phyloP scores from a whole-genome alignment of 768 basidiomycete genomes.

The Rickenella mellea region DNA sequence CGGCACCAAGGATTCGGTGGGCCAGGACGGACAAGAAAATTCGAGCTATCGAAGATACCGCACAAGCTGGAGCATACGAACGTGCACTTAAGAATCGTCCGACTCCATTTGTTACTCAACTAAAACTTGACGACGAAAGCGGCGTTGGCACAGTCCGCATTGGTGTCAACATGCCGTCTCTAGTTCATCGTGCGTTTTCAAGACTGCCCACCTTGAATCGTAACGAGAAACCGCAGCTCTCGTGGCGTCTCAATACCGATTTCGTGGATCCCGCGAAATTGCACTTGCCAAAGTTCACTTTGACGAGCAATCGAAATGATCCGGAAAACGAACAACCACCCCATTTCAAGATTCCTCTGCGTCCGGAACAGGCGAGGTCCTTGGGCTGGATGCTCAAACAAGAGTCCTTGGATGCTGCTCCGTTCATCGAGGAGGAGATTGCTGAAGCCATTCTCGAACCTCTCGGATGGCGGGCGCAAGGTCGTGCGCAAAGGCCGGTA shows the following conservation, averaged over 20 bases:
- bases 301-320: conserved; percentile 72
- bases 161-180: conserved; percentile 79
- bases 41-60: conserved; percentile 70
- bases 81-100: conserved; percentile 81
- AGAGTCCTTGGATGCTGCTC: conserved; percentile 51
- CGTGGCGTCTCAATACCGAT: conserved; percentile 79
- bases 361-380: conserved; percentile 83
- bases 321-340: conserved; percentile 66
- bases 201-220: conserved; percentile 55
- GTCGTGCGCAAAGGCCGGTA: conserved; percentile 70
- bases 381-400: conserved; percentile 87
- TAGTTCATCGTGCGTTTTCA: conserved; percentile 79
- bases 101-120: conserved; percentile 76
- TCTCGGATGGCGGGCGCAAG: conserved; percentile 92
- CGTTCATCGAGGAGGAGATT: conserved; percentile 91
- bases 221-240: conserved; percentile 38
- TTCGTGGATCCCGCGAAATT: conserved; percentile 57
- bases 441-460: conserved; percentile 82
- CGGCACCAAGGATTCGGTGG: conserved; percentile 71
- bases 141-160: conserved; percentile 67
- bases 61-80: conserved; percentile 85
- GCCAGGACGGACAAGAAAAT: conserved; percentile 46
- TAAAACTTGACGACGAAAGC: conserved; percentile 48
- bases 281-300: conserved; percentile 51
- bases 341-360: conserved; percentile 63